Conservation (phyloP, 352 stramenopile species). For the Phytopythium mirpurense region DNA sequence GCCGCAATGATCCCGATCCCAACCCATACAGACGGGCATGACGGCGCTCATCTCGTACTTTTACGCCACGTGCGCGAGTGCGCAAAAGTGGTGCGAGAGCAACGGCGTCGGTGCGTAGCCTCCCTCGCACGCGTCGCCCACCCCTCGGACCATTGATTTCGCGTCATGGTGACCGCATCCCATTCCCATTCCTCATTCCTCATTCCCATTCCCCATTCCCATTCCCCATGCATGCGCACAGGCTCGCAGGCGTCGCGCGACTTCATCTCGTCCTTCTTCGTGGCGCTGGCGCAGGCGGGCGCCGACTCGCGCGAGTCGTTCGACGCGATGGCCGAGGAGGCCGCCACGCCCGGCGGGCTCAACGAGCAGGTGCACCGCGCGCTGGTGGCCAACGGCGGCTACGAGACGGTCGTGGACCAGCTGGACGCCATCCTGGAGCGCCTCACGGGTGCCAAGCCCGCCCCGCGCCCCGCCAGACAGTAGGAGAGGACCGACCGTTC, state of each 20-base stretch:
- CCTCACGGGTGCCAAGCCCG: constrained; percentile 60
- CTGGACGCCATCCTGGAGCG: constrained; percentile 82
- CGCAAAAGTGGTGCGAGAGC: constrained; percentile 81
- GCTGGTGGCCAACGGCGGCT: constrained; percentile 56
- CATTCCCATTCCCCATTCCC: no score
- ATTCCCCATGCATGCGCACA: constrained; percentile 8
- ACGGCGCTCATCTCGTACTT: constrained; percentile 85
- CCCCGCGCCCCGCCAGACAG: constrained; percentile 34
- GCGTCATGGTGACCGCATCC: no score
- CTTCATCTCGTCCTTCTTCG: constrained; percentile 83
- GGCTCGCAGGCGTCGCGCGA: constrained; percentile 63
- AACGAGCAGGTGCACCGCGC: constrained; percentile 84
- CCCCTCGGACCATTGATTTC: no score
- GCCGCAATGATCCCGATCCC: not conserved
- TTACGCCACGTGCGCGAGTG: constrained; percentile 79
- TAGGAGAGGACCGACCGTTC: no score
- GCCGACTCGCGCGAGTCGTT: constrained; percentile 68
- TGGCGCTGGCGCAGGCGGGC: constrained; percentile 68
- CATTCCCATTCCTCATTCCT: no score
- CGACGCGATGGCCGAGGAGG: constrained; percentile 82
- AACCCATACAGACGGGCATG: no score
- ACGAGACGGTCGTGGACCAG: constrained; percentile 78
- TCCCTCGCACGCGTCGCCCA: no score
- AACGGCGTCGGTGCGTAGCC: constrained; percentile 83
- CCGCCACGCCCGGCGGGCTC: constrained; percentile 69